These are phyloP conservation scores for Penicillium sp. DNA, from an alignment of 2,329 filamentous ascomycete species.

Conservation along the genomic window DNA sequence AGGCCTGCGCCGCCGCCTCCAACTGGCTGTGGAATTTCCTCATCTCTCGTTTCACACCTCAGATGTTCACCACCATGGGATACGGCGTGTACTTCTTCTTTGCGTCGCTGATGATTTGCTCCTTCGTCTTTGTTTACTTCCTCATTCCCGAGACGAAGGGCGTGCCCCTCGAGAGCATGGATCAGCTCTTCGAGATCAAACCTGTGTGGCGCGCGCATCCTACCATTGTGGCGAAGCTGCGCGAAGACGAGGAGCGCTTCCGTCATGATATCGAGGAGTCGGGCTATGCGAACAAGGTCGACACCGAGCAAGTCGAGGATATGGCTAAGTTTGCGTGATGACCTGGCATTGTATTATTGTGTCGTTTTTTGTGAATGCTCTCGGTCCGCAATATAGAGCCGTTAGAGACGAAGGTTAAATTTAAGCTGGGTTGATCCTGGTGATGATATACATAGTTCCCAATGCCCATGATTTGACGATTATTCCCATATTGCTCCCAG, in stretches of 20 bases:
- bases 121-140: slow-evolving; percentile 60
- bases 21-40: slow-evolving; percentile 43
- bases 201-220: slow-evolving; percentile 39
- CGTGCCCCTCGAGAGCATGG: slow-evolving; percentile 64
- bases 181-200: slow-evolving; percentile 55
- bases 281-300: slow-evolving; percentile 17
- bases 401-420: neutral
- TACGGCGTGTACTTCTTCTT: slow-evolving; percentile 71
- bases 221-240: slow-evolving; percentile 30
- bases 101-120: slow-evolving; percentile 59
- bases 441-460: neutral
- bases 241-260: slow-evolving; percentile 37
- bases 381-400: neutral
- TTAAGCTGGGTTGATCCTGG: neutral
- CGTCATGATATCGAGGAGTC: slow-evolving; percentile 24
- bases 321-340: slow-evolving; percentile 17
- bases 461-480: neutral
- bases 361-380: neutral
- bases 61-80: slow-evolving; percentile 44
- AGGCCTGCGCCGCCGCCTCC: slow-evolving; percentile 59
- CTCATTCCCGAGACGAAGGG: slow-evolving; percentile 65
- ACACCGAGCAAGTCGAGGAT: slow-evolving; percentile 18
- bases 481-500: neutral
- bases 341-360: neutral
- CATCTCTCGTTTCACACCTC: slow-evolving; percentile 40